These are phyloP conservation scores for Xylariaceae sp. DNA, from an alignment of 2,329 filamentous ascomycete genomes.

Conservation along the genomic window DNA sequence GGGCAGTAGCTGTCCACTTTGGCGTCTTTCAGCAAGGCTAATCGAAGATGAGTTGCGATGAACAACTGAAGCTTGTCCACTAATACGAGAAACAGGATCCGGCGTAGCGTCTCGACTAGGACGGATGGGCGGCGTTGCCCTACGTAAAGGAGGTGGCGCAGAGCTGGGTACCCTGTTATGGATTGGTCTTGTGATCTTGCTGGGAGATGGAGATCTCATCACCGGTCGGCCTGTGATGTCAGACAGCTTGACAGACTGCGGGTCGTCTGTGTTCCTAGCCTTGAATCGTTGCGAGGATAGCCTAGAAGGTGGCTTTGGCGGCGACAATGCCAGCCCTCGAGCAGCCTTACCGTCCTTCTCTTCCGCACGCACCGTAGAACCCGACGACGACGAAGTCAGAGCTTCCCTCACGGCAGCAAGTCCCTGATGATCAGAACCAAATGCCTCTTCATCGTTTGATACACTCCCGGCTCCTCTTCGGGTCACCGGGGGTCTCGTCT, in stretches of 20 bases:
- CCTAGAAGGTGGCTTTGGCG: constrained; percentile 57
- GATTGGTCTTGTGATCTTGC: constrained; percentile 29
- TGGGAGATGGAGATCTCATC: constrained; percentile 32
- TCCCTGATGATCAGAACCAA: constrained; percentile 47
- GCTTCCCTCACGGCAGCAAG: constrained; percentile 65
- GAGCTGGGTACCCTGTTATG: constrained; percentile 27
- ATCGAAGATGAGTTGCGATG: constrained; percentile 56
- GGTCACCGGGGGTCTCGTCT: constrained; percentile 56
- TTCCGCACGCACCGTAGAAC: constrained; percentile 58
- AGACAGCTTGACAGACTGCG: constrained; percentile 34
- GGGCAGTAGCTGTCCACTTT: constrained; percentile 36
- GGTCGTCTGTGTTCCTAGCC: constrained; percentile 34
- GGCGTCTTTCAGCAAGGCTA: constrained; percentile 45
- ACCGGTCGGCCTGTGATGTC: constrained; percentile 28
- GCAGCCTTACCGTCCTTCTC: constrained; percentile 43
- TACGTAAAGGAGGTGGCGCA: constrained; percentile 31
- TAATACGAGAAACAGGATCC: constrained; percentile 53
- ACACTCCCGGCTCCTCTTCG: constrained; percentile 52
- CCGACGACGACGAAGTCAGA: constrained; percentile 65
- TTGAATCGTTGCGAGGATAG: constrained; percentile 56
- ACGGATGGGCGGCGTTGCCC: constrained; percentile 47
- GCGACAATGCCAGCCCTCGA: constrained; percentile 42
- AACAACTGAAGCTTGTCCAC: constrained; percentile 49
- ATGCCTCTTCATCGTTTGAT: constrained; percentile 45
- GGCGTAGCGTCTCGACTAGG: constrained; percentile 66